Evolutionary conservation across 1,284 basidiomycete genomes (phyloP).

Genomic region (Vanrija humicola): DNA sequence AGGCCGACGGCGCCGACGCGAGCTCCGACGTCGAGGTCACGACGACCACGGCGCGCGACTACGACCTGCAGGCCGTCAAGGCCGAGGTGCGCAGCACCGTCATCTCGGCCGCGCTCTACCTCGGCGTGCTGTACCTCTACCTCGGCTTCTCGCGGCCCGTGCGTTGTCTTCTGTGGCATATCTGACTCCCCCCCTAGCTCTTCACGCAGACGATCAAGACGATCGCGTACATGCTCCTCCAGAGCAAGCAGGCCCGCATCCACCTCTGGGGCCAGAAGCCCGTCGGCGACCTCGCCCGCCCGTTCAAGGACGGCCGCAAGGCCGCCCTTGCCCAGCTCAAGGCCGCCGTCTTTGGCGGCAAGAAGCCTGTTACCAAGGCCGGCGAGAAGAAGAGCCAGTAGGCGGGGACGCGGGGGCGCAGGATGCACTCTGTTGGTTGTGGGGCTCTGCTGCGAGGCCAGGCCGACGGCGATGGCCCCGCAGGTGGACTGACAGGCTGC

Average conservation of each 20-base stretch:
- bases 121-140: background rate
- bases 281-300: background rate
- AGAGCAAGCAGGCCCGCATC: background rate
- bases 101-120: background rate
- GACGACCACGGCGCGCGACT: background rate
- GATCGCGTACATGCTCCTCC: background rate
- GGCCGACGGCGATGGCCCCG: too few species aligned
- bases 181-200: background rate
- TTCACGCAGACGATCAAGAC: background rate
- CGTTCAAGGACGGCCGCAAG: background rate
- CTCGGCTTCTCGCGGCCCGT: background rate
- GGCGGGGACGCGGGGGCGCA: too few species aligned
- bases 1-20: slow-evolving; percentile 8
- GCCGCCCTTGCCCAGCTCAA: too few species aligned
- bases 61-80: background rate
- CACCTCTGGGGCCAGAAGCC: background rate
- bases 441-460: too few species aligned
- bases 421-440: too few species aligned
- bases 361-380: too few species aligned
- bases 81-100: background rate
- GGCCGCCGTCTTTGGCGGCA: too few species aligned
- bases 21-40: background rate
- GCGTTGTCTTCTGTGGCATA: background rate
- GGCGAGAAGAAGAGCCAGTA: too few species aligned
- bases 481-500: too few species aligned